Percentiles rank a stretch among this genome's conserved stretches.
Evolutionary conservation across 345 rosid species (phyloP).

Genomic region (thale cress (Arabidopsis thaliana)): DNA sequence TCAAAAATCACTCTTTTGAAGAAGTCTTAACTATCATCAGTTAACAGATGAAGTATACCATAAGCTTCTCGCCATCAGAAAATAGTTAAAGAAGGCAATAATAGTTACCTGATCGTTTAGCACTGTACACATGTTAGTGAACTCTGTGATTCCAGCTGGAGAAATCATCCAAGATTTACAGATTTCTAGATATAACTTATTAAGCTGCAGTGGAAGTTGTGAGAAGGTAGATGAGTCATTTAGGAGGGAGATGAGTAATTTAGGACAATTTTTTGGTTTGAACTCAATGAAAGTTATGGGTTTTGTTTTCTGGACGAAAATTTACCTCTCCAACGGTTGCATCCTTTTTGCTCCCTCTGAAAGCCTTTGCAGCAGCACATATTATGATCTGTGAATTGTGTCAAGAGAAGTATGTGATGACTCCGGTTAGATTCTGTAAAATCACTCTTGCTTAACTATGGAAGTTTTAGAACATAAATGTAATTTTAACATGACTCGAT

Average conservation of each 20-base stretch:
- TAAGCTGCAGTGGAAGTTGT: slow-evolving; percentile 53
- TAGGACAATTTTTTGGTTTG: slow-evolving; percentile 1
- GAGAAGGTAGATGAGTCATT: slow-evolving; percentile 11
- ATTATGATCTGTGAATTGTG: slow-evolving; percentile 60
- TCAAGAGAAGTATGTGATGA: slow-evolving; percentile 17
- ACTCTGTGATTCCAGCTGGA: slow-evolving; percentile 66
- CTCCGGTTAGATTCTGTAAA: background rate
- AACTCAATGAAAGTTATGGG: background rate
- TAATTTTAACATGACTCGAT: background rate
- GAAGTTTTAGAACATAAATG: background rate
- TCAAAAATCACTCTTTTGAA: background rate
- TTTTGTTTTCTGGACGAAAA: background rate
- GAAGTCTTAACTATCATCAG: background rate
- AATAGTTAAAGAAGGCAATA: background rate
- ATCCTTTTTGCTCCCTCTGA: slow-evolving; percentile 82
- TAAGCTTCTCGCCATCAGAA: slow-evolving; percentile 27
- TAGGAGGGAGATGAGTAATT: background rate
- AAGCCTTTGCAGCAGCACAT: slow-evolving; percentile 75
- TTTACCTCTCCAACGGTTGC: slow-evolving; percentile 67
- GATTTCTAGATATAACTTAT: slow-evolving; percentile 62
- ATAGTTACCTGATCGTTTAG: slow-evolving; percentile 77
- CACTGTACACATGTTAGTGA: slow-evolving; percentile 71
- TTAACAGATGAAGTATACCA: slow-evolving; percentile 43
- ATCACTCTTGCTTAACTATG: background rate
- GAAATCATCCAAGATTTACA: slow-evolving; percentile 76